Percentiles rank a stretch among this genome's conserved stretches.
phyloP scores from a whole-genome alignment of 345 rosid genomes.

The Eucalyptus lansdowneana region DNA sequence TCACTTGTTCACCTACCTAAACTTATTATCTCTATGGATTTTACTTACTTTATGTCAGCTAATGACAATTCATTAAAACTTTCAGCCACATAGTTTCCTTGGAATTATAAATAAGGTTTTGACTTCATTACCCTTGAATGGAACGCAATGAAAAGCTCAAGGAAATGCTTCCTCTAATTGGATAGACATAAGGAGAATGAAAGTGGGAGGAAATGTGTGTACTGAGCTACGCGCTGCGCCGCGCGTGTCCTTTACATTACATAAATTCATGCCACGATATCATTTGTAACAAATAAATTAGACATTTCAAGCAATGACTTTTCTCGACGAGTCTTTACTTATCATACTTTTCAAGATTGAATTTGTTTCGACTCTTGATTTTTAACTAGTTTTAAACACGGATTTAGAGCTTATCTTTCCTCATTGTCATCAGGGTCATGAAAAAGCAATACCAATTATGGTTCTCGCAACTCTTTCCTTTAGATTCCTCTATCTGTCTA shows the following conservation, averaged over 20 bases:
- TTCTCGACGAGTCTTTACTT: not conserved
- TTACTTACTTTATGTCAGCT: not conserved
- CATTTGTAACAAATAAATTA: not conserved
- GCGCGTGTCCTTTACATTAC: not conserved
- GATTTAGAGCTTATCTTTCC: not conserved
- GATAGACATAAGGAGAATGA: not conserved
- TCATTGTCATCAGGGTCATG: not conserved
- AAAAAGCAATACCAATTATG: not conserved
- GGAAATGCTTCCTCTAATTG: not conserved
- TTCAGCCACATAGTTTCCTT: not conserved
- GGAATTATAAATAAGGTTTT: not conserved
- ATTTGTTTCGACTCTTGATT: not conserved
- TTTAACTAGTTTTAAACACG: not conserved
- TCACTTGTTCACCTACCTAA: not conserved
- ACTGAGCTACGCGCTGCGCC: not conserved
- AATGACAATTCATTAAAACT: not conserved
- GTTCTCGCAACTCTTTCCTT: not conserved
- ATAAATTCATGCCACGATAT: not conserved
- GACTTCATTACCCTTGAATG: not conserved
- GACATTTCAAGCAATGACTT: not conserved
- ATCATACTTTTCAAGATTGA: not conserved
- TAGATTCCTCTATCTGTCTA: not conserved
- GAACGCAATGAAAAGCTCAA: not conserved
- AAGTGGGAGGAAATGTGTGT: not conserved
- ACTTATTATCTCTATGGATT: not conserved